Evolutionary conservation across 768 basidiomycete genomes (phyloP), one percentile per base, ranked within the genome.

Genomic region (Pisolithus sp.): DNA sequence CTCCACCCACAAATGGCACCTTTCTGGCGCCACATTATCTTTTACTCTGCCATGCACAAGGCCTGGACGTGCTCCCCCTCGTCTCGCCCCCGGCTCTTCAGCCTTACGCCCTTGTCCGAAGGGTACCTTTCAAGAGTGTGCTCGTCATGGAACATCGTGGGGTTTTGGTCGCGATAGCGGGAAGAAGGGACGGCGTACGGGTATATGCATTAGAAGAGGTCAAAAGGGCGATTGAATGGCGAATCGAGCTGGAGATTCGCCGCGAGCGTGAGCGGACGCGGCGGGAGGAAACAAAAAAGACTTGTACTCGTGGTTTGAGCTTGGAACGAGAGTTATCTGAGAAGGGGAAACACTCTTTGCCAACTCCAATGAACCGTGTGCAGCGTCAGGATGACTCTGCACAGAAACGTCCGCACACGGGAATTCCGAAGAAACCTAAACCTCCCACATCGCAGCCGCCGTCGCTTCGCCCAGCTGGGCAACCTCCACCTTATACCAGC

Each of bases 141-240:
- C 86, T 93, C 1, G 85, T 93, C 13, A 93, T 93, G 90, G 90
- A 93, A 59, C 87, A 92, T 61, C 85, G 90, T 28, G 90, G 89
- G 7, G 89, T 93, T 0, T 71, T 93, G n/a, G 90, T 93, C 8
- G 89, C 90, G 12, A 90, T 93, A 55, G 91, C 91, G 15, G 90
- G 90, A 8, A 74, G 90, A 55, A 73, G 90, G 58, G 89, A 92
- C 56, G 89, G 90, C 3, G 89, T 93, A 41, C 79, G 90, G 34
- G 90, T 93, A 17, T 93, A 93, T 65, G 90, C 90, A 17, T 73
- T 93, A 15, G 89, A 92, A 53, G 90, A 93, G 60, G 80, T 93
- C 12, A 87, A 83, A 66, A 88, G 84, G 62, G 86, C 84, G 3
- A 83, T 93, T 6, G 90, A 93, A 66, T 92, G 89, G 89, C 78